Conservation (phyloP, 2,329 filamentous ascomycete species). For the Aspergillus sojae region DNA sequence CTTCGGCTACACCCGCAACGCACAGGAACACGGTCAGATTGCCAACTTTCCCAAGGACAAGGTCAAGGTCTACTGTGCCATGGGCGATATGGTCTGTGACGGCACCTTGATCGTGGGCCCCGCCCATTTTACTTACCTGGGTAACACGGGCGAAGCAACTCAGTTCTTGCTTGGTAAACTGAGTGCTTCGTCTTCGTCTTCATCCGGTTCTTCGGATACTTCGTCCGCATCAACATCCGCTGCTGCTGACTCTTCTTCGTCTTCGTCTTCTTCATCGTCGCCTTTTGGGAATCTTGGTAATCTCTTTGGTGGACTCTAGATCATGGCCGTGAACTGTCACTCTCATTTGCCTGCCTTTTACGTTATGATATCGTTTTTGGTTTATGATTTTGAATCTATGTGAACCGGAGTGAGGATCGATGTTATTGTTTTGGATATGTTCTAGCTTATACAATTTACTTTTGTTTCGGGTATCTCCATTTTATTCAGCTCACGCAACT, state of each 20-base stretch:
- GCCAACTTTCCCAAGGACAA: slow-evolving; percentile 46
- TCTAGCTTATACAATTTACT: neutral
- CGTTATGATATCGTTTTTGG: neutral
- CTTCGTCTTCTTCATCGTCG: neutral
- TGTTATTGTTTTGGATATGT: neutral
- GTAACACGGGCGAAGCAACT: slow-evolving; percentile 34
- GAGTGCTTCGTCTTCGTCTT: neutral
- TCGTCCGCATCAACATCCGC: neutral
- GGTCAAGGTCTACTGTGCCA: slow-evolving; percentile 51
- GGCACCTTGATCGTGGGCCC: slow-evolving; percentile 46
- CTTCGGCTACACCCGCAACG: slow-evolving; percentile 49
- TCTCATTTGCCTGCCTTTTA: no score
- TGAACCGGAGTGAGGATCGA: neutral
- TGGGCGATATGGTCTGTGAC: slow-evolving; percentile 53
- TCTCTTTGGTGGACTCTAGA: neutral
- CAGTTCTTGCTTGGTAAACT: slow-evolving; percentile 27
- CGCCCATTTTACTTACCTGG: slow-evolving; percentile 42
- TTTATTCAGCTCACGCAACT: neutral
- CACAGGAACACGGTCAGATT: slow-evolving; percentile 43
- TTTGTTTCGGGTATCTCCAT: neutral
- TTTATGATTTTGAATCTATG: neutral
- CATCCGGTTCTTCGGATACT: neutral
- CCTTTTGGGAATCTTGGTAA: neutral
- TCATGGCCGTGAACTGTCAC: no score
- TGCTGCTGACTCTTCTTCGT: neutral